Base-by-base conservation (phyloP, 805 yeast genomes). In the Starmerella tilneyi region DNA sequence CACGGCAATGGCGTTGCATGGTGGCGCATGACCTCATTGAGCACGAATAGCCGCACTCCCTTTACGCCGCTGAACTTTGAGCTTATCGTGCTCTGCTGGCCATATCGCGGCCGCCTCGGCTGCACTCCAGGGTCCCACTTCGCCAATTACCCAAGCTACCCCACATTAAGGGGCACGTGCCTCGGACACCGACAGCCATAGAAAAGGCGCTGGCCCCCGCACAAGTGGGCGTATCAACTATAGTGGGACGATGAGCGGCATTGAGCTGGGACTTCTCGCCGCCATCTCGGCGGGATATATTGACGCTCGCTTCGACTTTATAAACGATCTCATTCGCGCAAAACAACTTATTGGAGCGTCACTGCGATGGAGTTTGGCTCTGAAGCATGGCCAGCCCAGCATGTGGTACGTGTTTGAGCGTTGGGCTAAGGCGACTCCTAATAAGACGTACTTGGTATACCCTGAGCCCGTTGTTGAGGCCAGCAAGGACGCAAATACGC, bases 331-430 rank as follows among this genome's bases (percentile, higher is more conserved):
- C 21, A 19, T 32, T 8, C 37, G 45, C 5, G 40, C 41, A 19
- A 26, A 40, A 41, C 45, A 43, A n/a, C 43, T 48, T n/a, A 27
- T 45, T 15, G 21, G 42, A 12, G 45, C 47, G 12, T 38, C 24
- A 11, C 12, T 52, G 19, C 9, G 11, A 5, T 32, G 46, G 41
- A 20, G 13, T 9, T n/a, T 46, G 7, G 50, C 52, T 13, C 30
- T 33, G 21, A 28, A 38, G 9, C 45, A 46, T 13, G 57, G 56
- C 19, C 34, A 44, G 32, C 59, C 79, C 43, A 78, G 79, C 54
- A 72, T 73, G 55, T 85, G 92, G 86, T 79, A 83, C 59, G 52
- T 64, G 15, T 76, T 85, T 53, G 94, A 81, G 53, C 52, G 63
- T 22, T 63, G 72, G n/a, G 86, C 71, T 3, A 45, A 57, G 21